These are phyloP conservation scores for Podospora anserina DNA, from an alignment of 495 filamentous ascomycete species.

Conservation along the genomic window DNA sequence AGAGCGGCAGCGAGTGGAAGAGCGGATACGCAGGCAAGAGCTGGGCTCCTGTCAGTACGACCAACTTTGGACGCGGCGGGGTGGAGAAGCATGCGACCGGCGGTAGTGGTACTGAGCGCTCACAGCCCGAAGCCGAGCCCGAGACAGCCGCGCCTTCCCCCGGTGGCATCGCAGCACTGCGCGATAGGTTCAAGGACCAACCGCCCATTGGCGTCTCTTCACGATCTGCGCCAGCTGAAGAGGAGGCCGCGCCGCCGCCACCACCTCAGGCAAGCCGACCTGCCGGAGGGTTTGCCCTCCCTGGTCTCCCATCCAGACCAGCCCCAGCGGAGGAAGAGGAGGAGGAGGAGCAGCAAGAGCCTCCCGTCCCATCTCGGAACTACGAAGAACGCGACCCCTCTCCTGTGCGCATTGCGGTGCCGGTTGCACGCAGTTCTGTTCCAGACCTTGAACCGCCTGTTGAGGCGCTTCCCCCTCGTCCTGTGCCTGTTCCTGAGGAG, in stretches of 20 bases:
- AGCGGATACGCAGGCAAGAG: slow-evolving; percentile 84
- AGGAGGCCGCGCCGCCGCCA: slow-evolving; percentile 48
- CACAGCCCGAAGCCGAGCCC: slow-evolving; percentile 43
- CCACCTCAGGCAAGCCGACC: slow-evolving; percentile 62
- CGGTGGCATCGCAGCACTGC: slow-evolving; percentile 64
- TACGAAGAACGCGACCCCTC: slow-evolving; percentile 48
- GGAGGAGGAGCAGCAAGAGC: slow-evolving; percentile 45
- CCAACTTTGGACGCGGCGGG: slow-evolving; percentile 62
- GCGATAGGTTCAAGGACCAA: slow-evolving; percentile 71
- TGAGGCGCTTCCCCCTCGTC: slow-evolving; percentile 45
- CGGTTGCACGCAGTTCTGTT: slow-evolving; percentile 63
- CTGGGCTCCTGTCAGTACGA: slow-evolving; percentile 79
- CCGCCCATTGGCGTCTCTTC: slow-evolving; percentile 61
- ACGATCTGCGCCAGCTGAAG: slow-evolving; percentile 42
- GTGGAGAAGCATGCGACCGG: slow-evolving; percentile 58
- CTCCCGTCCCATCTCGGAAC: slow-evolving; percentile 35
- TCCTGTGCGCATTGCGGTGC: slow-evolving; percentile 84
- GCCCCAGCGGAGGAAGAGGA: slow-evolving; percentile 53
- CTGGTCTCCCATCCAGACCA: slow-evolving; percentile 65
- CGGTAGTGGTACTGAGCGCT: slow-evolving; percentile 36
- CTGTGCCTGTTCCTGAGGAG: slow-evolving; percentile 52
- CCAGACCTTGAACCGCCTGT: slow-evolving; percentile 52
- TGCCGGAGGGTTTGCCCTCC: slow-evolving; percentile 67
- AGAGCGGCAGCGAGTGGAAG: slow-evolving; percentile 78
- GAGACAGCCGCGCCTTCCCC: slow-evolving; percentile 42